Percentiles rank a stretch among this genome's conserved stretches.
Evolutionary conservation across 1,139 yeast genomes (phyloP).

Genomic region (Suhomyces bribrorum): DNA sequence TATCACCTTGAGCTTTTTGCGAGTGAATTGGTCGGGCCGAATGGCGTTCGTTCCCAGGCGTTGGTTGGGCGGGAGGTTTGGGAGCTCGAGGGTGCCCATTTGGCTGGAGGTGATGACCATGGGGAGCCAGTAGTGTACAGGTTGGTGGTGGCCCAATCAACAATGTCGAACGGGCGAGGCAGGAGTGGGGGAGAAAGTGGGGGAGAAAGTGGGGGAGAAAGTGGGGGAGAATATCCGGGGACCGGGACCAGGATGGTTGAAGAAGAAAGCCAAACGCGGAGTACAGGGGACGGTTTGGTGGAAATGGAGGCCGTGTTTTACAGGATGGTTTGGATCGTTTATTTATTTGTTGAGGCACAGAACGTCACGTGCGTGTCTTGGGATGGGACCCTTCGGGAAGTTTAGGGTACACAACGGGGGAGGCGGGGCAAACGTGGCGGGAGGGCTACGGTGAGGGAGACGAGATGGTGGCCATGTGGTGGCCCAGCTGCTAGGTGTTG

Average conservation of each 20-base stretch:
- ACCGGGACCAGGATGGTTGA: not conserved
- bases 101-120: slow-evolving; percentile 10
- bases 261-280: not conserved
- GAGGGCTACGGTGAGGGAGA: too few relatives aligned
- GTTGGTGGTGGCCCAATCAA: too few relatives aligned
- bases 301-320: not conserved
- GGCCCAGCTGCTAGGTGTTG: too few relatives aligned
- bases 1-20: slow-evolving; percentile 64
- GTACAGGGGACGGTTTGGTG: not conserved
- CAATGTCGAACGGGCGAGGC: too few relatives aligned
- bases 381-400: too few relatives aligned
- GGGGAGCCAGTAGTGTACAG: too few relatives aligned
- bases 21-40: slow-evolving; percentile 49
- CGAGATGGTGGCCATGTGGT: too few relatives aligned
- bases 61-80: slow-evolving; percentile 17
- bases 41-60: slow-evolving; percentile 13
- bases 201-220: not conserved
- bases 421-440: not conserved
- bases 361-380: too few relatives aligned
- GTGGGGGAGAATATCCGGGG: not conserved
- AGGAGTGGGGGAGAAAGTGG: not conserved
- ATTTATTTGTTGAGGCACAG: slow-evolving; percentile 5
- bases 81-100: slow-evolving; percentile 19
- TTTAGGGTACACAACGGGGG: not conserved
- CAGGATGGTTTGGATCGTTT: slow-evolving; percentile 6